Percentiles rank a stretch among this genome's conserved stretches.
These are phyloP conservation scores for Fusarium setosum DNA, from an alignment of 2,329 filamentous ascomycete species.

Conservation along the genomic window DNA sequence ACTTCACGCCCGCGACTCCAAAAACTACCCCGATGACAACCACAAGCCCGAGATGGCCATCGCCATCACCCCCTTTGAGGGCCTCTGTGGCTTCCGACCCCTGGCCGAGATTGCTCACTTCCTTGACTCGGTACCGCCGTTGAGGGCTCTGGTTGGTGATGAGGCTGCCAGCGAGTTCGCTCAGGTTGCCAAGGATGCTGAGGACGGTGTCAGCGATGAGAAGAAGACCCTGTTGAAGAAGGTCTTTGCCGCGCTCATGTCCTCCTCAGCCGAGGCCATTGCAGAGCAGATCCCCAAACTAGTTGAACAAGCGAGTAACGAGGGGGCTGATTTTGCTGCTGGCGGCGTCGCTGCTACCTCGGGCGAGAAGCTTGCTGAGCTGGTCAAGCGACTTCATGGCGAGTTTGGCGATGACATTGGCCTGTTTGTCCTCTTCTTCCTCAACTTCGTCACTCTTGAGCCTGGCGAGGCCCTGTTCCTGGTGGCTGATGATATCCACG, in stretches of 20 bases:
- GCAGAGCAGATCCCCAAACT: slow-evolving; percentile 72
- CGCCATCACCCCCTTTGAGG: slow-evolving; percentile 95
- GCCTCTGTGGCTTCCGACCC: slow-evolving; percentile 94
- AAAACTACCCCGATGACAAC: slow-evolving; percentile 99
- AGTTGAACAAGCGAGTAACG: slow-evolving; percentile 74
- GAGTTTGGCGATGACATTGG: slow-evolving; percentile 93
- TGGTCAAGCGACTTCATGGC: slow-evolving; percentile 80
- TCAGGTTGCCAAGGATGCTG: slow-evolving; percentile 57
- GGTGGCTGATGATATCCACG: slow-evolving; percentile 96
- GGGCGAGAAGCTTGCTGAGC: slow-evolving; percentile 77
- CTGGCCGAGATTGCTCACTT: slow-evolving; percentile 89
- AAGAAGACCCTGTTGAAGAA: slow-evolving; percentile 85
- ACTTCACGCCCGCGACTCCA: slow-evolving; percentile 85
- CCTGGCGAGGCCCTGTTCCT: slow-evolving; percentile 96
- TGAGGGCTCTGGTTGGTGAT: slow-evolving; percentile 76
- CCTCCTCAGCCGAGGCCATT: slow-evolving; percentile 71
- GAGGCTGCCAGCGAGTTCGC: slow-evolving; percentile 67
- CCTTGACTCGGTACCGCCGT: slow-evolving; percentile 65
- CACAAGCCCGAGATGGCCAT: slow-evolving; percentile 99
- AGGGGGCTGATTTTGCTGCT: slow-evolving; percentile 79
- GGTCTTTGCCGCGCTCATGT: slow-evolving; percentile 85
- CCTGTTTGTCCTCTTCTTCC: slow-evolving; percentile 94
- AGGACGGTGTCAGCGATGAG: slow-evolving; percentile 56
- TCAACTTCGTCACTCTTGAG: slow-evolving; percentile 91
- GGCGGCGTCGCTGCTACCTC: slow-evolving; percentile 75